These are phyloP conservation scores for Globisporangium recalcitrans DNA, from an alignment of 352 stramenopile species.

Conservation along the genomic window DNA sequence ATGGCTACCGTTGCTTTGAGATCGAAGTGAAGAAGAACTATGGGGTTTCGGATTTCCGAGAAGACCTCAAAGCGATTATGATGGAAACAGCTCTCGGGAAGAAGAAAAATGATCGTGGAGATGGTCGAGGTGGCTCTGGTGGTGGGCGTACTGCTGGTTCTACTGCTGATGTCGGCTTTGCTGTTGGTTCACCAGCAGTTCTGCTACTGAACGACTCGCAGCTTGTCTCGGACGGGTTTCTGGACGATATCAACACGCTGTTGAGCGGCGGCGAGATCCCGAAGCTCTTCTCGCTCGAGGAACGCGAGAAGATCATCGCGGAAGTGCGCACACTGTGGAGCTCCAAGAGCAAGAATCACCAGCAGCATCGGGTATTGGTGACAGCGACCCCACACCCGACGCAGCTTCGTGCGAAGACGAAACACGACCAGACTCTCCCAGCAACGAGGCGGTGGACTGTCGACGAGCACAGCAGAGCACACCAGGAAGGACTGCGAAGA, in stretches of 20 bases:
- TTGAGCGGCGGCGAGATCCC: constrained; percentile 82
- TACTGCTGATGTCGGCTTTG: background rate
- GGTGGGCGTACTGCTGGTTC: background rate
- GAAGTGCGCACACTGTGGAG: constrained; percentile 40
- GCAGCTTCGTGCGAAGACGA: constrained; percentile 1
- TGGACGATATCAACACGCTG: constrained; percentile 89
- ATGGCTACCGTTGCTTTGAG: constrained; percentile 64
- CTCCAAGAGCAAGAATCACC: background rate
- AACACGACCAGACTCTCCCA: background rate
- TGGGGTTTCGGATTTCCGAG: constrained; percentile 76
- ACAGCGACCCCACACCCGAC: background rate
- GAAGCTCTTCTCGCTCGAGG: constrained; percentile 81
- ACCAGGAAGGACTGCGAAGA: constrained; percentile 68
- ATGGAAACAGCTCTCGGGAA: constrained; percentile 35
- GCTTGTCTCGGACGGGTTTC: constrained; percentile 75
- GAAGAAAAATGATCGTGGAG: constrained; percentile 7
- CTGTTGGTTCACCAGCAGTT: constrained; percentile 31
- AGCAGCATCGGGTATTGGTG: background rate
- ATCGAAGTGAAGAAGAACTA: constrained; percentile 88
- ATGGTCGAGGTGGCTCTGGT: background rate
- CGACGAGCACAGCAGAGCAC: constrained; percentile 18
- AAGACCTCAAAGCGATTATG: constrained; percentile 80
- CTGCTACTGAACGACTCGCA: constrained; percentile 84
- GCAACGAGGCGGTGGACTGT: background rate
- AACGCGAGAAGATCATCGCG: constrained; percentile 77